phyloP scores from a whole-genome alignment of 1,284 basidiomycete species.

The Irpex lacteus region DNA sequence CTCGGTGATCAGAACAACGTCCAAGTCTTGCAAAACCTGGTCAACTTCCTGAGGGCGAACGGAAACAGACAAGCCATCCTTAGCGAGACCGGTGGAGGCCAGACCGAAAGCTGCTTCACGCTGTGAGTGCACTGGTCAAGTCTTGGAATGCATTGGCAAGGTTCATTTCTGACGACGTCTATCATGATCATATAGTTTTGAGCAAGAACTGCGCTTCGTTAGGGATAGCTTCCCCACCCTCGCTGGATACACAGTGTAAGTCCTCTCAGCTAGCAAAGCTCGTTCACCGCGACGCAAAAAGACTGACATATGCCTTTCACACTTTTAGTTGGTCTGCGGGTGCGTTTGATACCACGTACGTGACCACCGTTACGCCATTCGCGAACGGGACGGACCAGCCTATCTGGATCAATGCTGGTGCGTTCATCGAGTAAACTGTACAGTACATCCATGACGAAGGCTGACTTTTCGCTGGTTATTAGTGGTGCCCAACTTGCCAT shows the following conservation, averaged over 20 bases:
- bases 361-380: conserved; percentile 34
- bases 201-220: conserved; percentile 43
- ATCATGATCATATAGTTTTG: conserved; percentile 29
- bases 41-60: conserved; percentile 43
- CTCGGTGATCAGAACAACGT: conserved; percentile 37
- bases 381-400: conserved; percentile 36
- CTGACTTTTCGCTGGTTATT: neutral
- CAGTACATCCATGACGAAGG: too few relatives aligned
- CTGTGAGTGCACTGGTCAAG: conserved; percentile 22
- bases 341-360: conserved; percentile 36
- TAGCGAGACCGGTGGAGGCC: conserved; percentile 57
- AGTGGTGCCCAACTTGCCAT: conserved; percentile 28
- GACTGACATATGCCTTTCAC: neutral
- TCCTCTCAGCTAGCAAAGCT: neutral
- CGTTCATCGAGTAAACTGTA: neutral
- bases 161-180: too few relatives aligned
- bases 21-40: conserved; percentile 42
- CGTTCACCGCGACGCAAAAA: neutral
- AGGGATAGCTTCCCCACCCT: conserved; percentile 41
- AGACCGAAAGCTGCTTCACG: conserved; percentile 47
- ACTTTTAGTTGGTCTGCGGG: conserved; percentile 35
- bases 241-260: conserved; percentile 43
- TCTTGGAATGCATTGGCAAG: conserved; percentile 3
- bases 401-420: conserved; percentile 28
- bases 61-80: conserved; percentile 54